A percentile compares a stretch with the other conserved stretches of the same genome.
Evolutionary conservation across 306 rosid species (phyloP).

Genomic region (Hippophae tibetana): DNA sequence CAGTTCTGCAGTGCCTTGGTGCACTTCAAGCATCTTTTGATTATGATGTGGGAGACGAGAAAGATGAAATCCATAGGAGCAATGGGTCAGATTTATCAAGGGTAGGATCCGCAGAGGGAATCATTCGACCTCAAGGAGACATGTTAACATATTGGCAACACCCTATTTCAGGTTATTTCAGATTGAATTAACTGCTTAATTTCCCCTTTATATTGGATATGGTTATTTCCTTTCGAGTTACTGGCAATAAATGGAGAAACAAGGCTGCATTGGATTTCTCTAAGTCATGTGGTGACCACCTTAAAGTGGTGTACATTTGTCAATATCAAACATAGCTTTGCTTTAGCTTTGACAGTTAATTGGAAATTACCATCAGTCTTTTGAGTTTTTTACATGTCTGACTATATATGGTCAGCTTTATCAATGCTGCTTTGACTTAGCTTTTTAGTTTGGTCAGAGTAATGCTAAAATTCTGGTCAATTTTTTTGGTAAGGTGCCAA

Average conservation of each 20-base stretch:
- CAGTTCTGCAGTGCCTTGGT: slow-evolving; percentile 74
- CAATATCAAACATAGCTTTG: neutral
- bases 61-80: slow-evolving; percentile 40
- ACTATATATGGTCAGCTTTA: neutral
- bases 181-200: slow-evolving; percentile 25
- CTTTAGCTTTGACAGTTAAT: neutral
- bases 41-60: slow-evolving; percentile 45
- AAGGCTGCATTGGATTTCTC: neutral
- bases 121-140: slow-evolving; percentile 26
- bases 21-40: slow-evolving; percentile 59
- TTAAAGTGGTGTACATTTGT: neutral
- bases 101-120: slow-evolving; percentile 31
- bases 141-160: slow-evolving; percentile 9
- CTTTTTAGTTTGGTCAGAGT: too few species aligned
- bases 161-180: slow-evolving; percentile 16
- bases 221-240: slow-evolving; percentile 6
- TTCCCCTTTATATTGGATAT: slow-evolving; percentile 39
- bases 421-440: too few species aligned
- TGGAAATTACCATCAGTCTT: neutral
- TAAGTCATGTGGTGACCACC: neutral
- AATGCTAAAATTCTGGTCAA: too few species aligned
- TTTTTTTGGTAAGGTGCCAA: too few species aligned
- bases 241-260: neutral
- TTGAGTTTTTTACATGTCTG: neutral
- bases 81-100: slow-evolving; percentile 58